Conservation (phyloP, 768 basidiomycete species). For the Mycena latifolia region DNA sequence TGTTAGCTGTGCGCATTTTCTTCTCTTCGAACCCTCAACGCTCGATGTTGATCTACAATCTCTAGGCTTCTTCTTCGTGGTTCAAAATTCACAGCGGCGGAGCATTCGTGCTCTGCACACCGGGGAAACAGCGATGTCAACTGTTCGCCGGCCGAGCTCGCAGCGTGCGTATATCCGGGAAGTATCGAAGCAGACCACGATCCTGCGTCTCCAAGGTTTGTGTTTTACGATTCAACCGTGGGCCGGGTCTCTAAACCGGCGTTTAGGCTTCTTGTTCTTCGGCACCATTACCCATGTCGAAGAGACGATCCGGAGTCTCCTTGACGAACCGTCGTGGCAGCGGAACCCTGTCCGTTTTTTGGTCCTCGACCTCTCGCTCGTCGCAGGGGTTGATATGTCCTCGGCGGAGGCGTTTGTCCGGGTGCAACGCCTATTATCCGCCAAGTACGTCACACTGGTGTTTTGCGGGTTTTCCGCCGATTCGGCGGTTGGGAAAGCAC, state of each 20-base stretch:
- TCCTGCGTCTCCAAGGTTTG: constrained; percentile 87
- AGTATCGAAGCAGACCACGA: constrained; percentile 91
- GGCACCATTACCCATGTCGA: constrained; percentile 95
- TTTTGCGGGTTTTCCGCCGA: constrained; percentile 85
- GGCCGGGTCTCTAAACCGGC: constrained; percentile 1
- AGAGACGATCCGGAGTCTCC: constrained; percentile 81
- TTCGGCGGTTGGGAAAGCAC: constrained; percentile 75
- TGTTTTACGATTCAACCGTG: not conserved
- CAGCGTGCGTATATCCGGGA: constrained; percentile 94
- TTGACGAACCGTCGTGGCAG: constrained; percentile 79
- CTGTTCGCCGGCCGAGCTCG: constrained; percentile 88
- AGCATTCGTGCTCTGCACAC: constrained; percentile 89
- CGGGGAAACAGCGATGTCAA: constrained; percentile 88
- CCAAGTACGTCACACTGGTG: constrained; percentile 85
- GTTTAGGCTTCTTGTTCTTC: constrained; percentile 88
- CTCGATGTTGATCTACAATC: not conserved
- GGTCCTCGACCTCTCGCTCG: constrained; percentile 87
- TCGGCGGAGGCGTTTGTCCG: constrained; percentile 96
- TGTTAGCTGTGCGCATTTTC: constrained; percentile 77
- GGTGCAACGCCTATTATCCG: constrained; percentile 83
- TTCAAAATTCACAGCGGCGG: constrained; percentile 88
- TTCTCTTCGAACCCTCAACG: not conserved
- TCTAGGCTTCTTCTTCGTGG: constrained; percentile 94
- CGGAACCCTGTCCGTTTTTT: constrained; percentile 89
- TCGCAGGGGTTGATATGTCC: constrained; percentile 93